Percentiles rank a stretch among this genome's conserved stretches.
These are phyloP conservation scores for Capsicum chinense DNA, from an alignment of 257 asterid species.

Conservation along the genomic window DNA sequence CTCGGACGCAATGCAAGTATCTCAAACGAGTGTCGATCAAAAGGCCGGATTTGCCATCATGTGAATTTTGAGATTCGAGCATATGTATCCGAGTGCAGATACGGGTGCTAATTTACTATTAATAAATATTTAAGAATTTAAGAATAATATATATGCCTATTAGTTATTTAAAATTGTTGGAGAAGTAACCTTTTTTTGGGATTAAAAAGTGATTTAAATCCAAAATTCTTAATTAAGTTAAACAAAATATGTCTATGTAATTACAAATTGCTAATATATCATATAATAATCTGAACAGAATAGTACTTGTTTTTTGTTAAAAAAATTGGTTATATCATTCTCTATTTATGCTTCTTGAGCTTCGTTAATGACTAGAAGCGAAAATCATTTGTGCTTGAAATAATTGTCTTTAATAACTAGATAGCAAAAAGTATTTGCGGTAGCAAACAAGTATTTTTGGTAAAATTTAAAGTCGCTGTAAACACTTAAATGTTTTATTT, in stretches of 20 bases:
- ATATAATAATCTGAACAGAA: not conserved
- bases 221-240: not conserved
- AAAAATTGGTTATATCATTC: not conserved
- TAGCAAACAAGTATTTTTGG: not conserved
- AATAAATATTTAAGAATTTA: no score
- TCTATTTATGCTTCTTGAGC: not conserved
- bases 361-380: not conserved
- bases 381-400: slow-evolving; percentile 1
- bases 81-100: not conserved
- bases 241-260: not conserved
- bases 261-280: not conserved
- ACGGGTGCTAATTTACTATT: no score
- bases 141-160: not conserved
- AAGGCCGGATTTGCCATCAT: not conserved
- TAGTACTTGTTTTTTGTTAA: not conserved
- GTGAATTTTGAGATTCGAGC: not conserved
- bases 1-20: not conserved
- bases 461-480: not conserved
- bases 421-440: not conserved
- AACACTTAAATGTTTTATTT: not conserved
- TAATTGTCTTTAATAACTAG: not conserved
- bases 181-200: not conserved
- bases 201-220: slow-evolving; percentile 6
- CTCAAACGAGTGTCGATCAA: not conserved
- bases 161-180: not conserved